Base-by-base conservation (phyloP, 2,329 filamentous ascomycete species). In the Pseudocercospora pini-densiflorae region DNA sequence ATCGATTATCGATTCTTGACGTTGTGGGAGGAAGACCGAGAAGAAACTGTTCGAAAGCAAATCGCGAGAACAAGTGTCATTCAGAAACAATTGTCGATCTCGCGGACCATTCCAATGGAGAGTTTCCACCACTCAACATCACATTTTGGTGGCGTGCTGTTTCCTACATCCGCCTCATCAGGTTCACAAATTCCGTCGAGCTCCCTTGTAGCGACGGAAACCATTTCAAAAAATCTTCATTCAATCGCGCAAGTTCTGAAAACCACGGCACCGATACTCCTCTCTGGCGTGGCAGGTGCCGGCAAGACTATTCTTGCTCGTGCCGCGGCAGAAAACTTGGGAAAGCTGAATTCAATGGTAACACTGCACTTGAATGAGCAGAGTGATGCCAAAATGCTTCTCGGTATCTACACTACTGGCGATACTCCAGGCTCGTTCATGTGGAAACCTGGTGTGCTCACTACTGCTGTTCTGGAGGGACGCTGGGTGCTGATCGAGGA, bases 401-500 rank as follows among this genome's bases (percentile, higher is more conserved):
- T 99, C 69, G 95, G 95, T 3, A 88, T 98, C 77, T 98, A 99
- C 79, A 92, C 94, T 1, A 95, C 93, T 23, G 94, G 93, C 65
- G 88, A 91, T 16, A 91, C 90, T 67, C 94, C 93, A 0, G 94
- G 94, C 1, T 94, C 92, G 9, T 99, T 99, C 77, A 87, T 88
- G 59, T 99, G 95, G 95, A 89, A 92, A 66, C 88, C 95, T 2
- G 95, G 95, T 80, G 92, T 98, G 21, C 83, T 99, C 72, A 97
- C 95, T 0, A 97, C 93, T 31, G 96, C 96, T 40, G 93, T 98
- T 2, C 90, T 87, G 75, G 94, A 99, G 82, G 96, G 95, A 16
- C 87, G 94, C 75, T 99, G 95, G 96, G 92, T 99, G 6, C 84
- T 99, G 70, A 96, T 99, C 66, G 96, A 99, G 79, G 96, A 99